Conservation (phyloP, 371 early-diverging fungal genomes). For the Nematocida displodere region DNA sequence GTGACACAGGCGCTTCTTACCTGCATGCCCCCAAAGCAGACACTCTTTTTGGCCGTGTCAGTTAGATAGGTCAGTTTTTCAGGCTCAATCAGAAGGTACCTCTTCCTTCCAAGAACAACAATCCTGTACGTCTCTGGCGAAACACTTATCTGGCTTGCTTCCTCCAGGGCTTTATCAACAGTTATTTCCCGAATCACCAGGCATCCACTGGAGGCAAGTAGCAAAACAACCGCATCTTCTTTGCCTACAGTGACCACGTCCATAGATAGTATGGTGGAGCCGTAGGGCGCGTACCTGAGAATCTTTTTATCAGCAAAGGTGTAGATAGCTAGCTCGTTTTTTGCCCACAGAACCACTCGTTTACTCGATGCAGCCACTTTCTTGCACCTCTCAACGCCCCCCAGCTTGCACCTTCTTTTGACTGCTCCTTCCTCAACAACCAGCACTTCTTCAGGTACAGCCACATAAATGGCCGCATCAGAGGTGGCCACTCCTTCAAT, state of each 20-base stretch:
- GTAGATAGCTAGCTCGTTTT: conserved; percentile 23
- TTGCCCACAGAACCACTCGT: neutral
- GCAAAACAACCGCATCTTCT: neutral
- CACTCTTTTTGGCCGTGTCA: neutral
- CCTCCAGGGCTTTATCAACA: conserved; percentile 7
- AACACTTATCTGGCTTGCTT: conserved; percentile 10
- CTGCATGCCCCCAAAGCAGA: conserved; percentile 2
- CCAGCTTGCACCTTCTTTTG: neutral
- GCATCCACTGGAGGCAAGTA: neutral
- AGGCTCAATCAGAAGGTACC: neutral
- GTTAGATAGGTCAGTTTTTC: neutral
- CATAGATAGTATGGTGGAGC: conserved; percentile 3
- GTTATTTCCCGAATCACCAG: neutral
- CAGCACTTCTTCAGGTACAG: neutral
- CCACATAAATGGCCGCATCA: neutral
- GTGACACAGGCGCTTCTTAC: neutral
- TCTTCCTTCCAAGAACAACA: neutral
- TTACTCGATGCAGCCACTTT: neutral
- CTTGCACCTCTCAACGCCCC: neutral
- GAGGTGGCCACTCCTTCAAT: neutral
- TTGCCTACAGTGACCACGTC: neutral
- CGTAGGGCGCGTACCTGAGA: conserved; percentile 29
- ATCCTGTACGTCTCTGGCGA: conserved; percentile 12
- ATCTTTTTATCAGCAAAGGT: neutral
- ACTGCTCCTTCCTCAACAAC: neutral